A percentile compares a stretch with the other conserved stretches of the same genome.
These are phyloP conservation scores for Pyrus pyrifolia DNA, from an alignment of 306 rosid species.

Conservation along the genomic window DNA sequence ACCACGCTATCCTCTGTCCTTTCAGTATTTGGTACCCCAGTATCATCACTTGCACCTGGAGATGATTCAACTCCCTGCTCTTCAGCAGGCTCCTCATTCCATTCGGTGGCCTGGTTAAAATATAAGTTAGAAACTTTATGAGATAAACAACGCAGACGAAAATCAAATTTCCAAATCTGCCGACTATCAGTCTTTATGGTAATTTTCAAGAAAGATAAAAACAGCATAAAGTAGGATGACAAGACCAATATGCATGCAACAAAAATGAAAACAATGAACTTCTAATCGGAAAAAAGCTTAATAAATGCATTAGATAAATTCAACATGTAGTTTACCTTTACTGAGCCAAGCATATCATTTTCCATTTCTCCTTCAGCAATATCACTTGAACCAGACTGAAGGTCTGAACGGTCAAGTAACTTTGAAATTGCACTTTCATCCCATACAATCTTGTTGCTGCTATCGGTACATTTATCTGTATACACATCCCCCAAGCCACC, in stretches of 20 bases:
- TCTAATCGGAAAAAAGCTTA: not conserved
- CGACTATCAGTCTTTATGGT: not conserved
- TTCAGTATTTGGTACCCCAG: constrained; percentile 49
- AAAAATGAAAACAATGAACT: not conserved
- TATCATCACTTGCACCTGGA: constrained; percentile 50
- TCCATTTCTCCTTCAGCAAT: constrained; percentile 84
- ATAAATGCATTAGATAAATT: constrained; percentile 20
- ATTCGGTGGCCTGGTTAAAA: constrained; percentile 62
- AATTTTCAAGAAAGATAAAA: not conserved
- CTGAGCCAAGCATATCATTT: constrained; percentile 92
- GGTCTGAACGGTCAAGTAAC: constrained; percentile 89
- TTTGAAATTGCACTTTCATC: constrained; percentile 92
- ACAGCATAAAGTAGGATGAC: not conserved
- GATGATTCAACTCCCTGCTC: constrained; percentile 86
- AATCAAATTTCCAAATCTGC: not conserved
- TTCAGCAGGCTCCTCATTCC: constrained; percentile 95
- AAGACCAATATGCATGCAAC: not conserved
- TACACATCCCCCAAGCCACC: constrained; percentile 97
- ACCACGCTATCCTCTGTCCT: constrained; percentile 65
- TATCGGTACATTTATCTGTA: constrained; percentile 86
- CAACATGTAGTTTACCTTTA: constrained; percentile 57
- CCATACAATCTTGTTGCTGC: constrained; percentile 74
- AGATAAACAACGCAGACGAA: not conserved
- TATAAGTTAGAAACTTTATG: not conserved
- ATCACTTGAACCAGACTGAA: constrained; percentile 73